Evolutionary conservation across 768 basidiomycete species (phyloP).

Genomic region (Vararia minispora): DNA sequence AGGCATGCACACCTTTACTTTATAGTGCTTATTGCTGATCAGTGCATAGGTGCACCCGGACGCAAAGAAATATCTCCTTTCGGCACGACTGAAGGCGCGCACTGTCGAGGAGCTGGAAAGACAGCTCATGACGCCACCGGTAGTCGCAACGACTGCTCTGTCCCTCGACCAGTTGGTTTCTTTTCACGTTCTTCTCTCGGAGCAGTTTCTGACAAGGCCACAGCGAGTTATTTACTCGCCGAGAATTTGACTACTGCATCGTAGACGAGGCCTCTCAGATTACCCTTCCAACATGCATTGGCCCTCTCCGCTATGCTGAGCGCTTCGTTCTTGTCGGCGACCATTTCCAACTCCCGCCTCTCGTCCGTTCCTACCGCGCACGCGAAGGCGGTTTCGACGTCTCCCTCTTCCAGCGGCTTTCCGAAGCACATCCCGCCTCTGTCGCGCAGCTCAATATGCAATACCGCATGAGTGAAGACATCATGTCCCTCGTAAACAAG

Average conservation of each 20-base stretch:
- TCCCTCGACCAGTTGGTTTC: constrained; percentile 82
- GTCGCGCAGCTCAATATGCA: constrained; percentile 82
- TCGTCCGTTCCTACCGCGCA: constrained; percentile 75
- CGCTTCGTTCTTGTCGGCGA: constrained; percentile 94
- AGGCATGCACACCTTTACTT: constrained; percentile 37
- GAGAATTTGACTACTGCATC: constrained; percentile 92
- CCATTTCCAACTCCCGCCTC: constrained; percentile 92
- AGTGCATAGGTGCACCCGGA: constrained; percentile 67
- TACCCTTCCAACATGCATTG: constrained; percentile 89
- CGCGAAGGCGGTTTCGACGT: constrained; percentile 80
- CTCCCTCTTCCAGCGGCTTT: constrained; percentile 82
- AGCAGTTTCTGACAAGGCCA: too few relatives aligned
- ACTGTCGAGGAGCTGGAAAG: constrained; percentile 78
- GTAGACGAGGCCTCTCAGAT: constrained; percentile 98
- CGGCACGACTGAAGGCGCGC: constrained; percentile 38
- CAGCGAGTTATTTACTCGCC: constrained; percentile 75
- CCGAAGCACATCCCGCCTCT: constrained; percentile 75
- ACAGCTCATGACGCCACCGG: constrained; percentile 77
- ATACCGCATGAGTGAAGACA: constrained; percentile 95
- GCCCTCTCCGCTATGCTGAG: constrained; percentile 83
- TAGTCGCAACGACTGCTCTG: constrained; percentile 93
- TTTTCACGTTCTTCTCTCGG: background rate
- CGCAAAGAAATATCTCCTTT: constrained; percentile 60
- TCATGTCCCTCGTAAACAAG: constrained; percentile 83
- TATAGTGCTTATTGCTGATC: constrained; percentile 3